phyloP scores from a whole-genome alignment of 345 rosid genomes.

The Draba incana region DNA sequence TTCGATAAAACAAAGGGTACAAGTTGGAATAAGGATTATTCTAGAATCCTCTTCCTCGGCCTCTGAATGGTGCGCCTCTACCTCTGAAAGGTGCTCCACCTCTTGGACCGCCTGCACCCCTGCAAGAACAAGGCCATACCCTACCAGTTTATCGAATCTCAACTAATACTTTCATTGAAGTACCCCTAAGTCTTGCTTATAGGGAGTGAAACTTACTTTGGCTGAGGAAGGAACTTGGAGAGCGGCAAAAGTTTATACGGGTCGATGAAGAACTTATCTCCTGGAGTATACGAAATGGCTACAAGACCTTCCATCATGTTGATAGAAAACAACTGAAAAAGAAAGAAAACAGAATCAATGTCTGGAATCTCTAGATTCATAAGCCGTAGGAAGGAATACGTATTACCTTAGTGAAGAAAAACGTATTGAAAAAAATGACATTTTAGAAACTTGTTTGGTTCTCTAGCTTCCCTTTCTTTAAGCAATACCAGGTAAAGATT shows the following conservation, averaged over 20 bases:
- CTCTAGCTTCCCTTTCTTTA: slow-evolving; percentile 93
- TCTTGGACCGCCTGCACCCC: slow-evolving; percentile 71
- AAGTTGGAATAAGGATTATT: slow-evolving; percentile 1
- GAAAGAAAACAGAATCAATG: slow-evolving; percentile 32
- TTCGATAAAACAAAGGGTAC: slow-evolving; percentile 31
- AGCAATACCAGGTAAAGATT: slow-evolving; percentile 83
- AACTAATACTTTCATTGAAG: slow-evolving; percentile 9
- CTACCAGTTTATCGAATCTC: neutral
- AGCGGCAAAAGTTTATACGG: slow-evolving; percentile 85
- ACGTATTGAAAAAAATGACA: slow-evolving; percentile 93
- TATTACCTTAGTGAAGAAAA: slow-evolving; percentile 91
- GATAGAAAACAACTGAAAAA: slow-evolving; percentile 75
- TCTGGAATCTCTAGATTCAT: slow-evolving; percentile 2
- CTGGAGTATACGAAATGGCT: slow-evolving; percentile 69
- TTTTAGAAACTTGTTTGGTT: slow-evolving; percentile 79
- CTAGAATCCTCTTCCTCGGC: slow-evolving; percentile 66
- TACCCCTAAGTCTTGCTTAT: neutral
- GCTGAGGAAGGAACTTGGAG: slow-evolving; percentile 83
- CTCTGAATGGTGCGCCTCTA: slow-evolving; percentile 69
- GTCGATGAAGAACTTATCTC: slow-evolving; percentile 89
- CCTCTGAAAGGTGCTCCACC: slow-evolving; percentile 68
- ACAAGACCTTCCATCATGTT: slow-evolving; percentile 96
- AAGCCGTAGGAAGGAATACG: too few relatives aligned
- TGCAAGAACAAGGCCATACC: slow-evolving; percentile 34
- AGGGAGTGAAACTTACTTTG: slow-evolving; percentile 62